Percentiles rank a stretch among this genome's conserved stretches.
Evolutionary conservation across 768 basidiomycete species (phyloP).

Genomic region (Kwoniella dendrophila): DNA sequence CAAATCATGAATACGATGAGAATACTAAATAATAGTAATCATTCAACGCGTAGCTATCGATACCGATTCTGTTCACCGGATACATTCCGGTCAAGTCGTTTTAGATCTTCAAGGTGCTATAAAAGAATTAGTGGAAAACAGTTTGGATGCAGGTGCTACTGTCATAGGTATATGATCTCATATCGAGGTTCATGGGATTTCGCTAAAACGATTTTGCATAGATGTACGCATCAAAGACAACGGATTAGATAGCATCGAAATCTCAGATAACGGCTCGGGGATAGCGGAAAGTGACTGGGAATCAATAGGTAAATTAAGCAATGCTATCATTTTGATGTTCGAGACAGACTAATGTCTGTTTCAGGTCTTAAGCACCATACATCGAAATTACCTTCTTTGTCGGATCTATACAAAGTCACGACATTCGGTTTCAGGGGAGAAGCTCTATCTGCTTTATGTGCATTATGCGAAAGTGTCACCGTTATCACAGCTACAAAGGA

Average conservation of each 20-base stretch:
- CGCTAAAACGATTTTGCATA: conserved; percentile 49
- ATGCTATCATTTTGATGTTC: background rate
- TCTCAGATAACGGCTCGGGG: conserved; percentile 89
- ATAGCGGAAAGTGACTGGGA: conserved; percentile 77
- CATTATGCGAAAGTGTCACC: conserved; percentile 69
- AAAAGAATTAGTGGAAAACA: conserved; percentile 96
- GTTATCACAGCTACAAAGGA: conserved; percentile 73
- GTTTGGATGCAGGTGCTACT: conserved; percentile 87
- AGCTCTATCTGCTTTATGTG: conserved; percentile 90
- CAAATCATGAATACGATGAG: background rate
- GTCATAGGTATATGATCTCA: conserved; percentile 68
- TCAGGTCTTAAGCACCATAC: conserved; percentile 91
- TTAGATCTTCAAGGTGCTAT: conserved; percentile 89
- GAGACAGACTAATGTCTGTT: background rate
- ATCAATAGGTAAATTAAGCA: conserved; percentile 67
- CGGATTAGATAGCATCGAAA: conserved; percentile 79
- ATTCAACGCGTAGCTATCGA: conserved; percentile 64
- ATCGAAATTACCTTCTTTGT: conserved; percentile 78
- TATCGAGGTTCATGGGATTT: background rate
- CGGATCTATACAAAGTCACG: conserved; percentile 69
- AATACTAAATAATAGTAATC: background rate
- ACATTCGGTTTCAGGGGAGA: conserved; percentile 97
- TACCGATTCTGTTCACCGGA: conserved; percentile 73
- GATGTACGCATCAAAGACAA: conserved; percentile 89
- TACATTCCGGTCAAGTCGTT: conserved; percentile 94